Conservation (phyloP, 345 rosid species). For the Eucalyptus melliodora region DNA sequence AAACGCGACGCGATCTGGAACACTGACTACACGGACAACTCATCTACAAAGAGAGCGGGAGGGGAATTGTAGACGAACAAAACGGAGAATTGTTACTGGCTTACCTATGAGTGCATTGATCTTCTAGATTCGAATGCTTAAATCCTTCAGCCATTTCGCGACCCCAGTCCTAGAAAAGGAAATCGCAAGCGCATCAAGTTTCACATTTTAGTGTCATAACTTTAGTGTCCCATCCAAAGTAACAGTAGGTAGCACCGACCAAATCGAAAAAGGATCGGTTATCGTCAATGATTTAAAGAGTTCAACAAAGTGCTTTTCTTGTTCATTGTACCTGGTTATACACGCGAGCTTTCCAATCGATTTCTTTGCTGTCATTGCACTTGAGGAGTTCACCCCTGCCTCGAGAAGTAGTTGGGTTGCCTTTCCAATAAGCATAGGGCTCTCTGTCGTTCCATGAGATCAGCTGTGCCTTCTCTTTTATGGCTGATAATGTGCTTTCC, state of each 20-base stretch:
- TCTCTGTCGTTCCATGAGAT: slow-evolving; percentile 41
- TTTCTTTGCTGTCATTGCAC: slow-evolving; percentile 24
- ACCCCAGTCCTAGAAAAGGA: not conserved
- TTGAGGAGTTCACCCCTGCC: slow-evolving; percentile 24
- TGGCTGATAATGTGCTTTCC: slow-evolving; percentile 16
- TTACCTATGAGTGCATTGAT: slow-evolving; percentile 49
- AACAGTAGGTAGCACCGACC: not conserved
- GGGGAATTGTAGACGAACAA: not conserved
- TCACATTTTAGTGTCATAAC: not conserved
- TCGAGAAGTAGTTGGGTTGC: slow-evolving; percentile 19
- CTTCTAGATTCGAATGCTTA: slow-evolving; percentile 23
- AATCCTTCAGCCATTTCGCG: slow-evolving; percentile 3
- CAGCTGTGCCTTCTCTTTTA: slow-evolving; percentile 22
- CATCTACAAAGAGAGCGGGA: not conserved
- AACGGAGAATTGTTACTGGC: not conserved
- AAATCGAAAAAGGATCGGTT: not conserved
- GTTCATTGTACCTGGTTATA: slow-evolving; percentile 14
- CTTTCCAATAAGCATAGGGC: slow-evolving; percentile 67
- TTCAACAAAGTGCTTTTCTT: not conserved
- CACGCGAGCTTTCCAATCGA: slow-evolving; percentile 23
- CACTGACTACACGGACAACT: not conserved
- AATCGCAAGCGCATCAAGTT: not conserved
- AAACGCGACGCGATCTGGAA: not conserved
- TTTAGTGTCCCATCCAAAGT: not conserved
- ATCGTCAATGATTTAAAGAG: not conserved